phyloP scores from a whole-genome alignment of 139 green algal genomes.

The Chlorella sorokiniana region DNA sequence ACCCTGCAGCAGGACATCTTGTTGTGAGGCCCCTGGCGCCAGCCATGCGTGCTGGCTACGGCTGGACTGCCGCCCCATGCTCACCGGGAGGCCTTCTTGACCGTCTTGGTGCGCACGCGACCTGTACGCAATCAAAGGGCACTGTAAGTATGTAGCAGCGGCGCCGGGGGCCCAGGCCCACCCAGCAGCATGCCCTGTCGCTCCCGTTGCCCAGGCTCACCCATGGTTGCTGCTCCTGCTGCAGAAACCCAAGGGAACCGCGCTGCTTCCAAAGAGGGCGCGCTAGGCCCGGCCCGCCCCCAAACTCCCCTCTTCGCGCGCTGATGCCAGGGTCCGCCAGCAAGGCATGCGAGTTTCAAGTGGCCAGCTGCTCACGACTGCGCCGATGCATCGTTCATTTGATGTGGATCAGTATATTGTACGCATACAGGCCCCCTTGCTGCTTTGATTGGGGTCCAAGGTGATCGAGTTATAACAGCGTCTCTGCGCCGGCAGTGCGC shows the following conservation, averaged over 20 bases:
- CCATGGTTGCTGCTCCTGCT: conserved; percentile 7
- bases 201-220: background rate
- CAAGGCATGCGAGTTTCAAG: too few relatives aligned
- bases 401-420: too few relatives aligned
- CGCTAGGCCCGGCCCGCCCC: background rate
- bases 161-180: background rate
- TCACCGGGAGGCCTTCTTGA: conserved; percentile 90
- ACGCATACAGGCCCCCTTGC: too few relatives aligned
- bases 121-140: conserved; percentile 58
- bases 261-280: background rate
- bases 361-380: too few relatives aligned
- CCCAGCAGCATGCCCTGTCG: conserved; percentile 17
- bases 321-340: too few relatives aligned
- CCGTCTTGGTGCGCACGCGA: conserved; percentile 99
- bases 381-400: too few relatives aligned
- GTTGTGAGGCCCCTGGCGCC: background rate
- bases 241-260: background rate
- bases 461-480: background rate
- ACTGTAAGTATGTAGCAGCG: background rate
- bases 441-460: background rate
- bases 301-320: too few relatives aligned
- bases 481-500: too few relatives aligned
- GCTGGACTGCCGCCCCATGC: background rate
- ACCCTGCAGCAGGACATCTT: conserved; percentile 61
- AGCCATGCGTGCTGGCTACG: background rate